Evolutionary conservation across 768 basidiomycete genomes (phyloP).

Genomic region (Lentinula boryana): DNA sequence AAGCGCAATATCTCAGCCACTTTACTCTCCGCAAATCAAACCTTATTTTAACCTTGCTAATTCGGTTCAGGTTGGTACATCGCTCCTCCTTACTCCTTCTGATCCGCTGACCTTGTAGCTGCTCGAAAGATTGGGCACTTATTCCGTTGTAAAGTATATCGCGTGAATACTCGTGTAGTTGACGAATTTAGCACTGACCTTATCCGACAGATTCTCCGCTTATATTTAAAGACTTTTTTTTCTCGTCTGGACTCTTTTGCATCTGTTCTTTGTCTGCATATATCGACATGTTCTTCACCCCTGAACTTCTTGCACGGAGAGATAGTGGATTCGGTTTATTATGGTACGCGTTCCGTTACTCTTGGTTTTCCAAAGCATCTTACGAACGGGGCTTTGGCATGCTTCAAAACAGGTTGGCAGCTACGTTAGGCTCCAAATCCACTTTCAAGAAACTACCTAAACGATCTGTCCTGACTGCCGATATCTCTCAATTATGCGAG

Average conservation of each 20-base stretch:
- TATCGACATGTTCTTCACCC: constrained; percentile 74
- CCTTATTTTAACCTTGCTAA: neutral
- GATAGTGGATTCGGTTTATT: constrained; percentile 89
- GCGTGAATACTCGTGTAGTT: neutral
- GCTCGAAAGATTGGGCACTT: neutral
- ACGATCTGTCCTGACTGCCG: constrained; percentile 77
- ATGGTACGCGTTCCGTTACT: constrained; percentile 40
- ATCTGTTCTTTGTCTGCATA: neutral
- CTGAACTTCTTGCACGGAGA: constrained; percentile 71
- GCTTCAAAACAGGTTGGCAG: constrained; percentile 64
- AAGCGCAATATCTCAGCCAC: neutral
- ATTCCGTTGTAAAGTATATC: neutral
- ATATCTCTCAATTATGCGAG: constrained; percentile 75
- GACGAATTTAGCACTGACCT: neutral
- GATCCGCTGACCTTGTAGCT: neutral
- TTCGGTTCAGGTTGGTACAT: neutral
- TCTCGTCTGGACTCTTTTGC: neutral
- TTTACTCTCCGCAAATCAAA: neutral
- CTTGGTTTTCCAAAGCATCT: neutral
- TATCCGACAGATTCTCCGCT: neutral
- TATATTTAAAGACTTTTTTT: neutral
- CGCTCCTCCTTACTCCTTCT: neutral
- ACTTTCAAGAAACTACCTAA: constrained; percentile 78
- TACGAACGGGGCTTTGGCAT: neutral
- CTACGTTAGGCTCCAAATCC: constrained; percentile 85